Conservation (phyloP, 1,139 yeast genomes). For the Hyphopichia buzzinii region DNA sequence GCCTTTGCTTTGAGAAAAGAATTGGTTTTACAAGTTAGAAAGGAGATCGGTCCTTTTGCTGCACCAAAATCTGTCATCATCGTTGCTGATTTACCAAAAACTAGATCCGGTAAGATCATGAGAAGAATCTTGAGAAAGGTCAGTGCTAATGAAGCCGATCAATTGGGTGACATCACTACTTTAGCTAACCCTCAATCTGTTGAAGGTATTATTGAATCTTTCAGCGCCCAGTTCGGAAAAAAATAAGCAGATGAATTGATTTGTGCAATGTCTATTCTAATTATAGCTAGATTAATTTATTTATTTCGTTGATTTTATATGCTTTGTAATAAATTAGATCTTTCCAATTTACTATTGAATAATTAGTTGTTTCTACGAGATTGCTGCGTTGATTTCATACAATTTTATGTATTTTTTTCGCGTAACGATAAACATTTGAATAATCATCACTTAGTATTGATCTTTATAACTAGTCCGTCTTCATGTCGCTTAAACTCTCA, state of each 20-base stretch:
- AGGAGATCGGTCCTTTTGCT: constrained; percentile 96
- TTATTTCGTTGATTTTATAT: too few relatives aligned
- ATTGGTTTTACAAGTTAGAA: constrained; percentile 83
- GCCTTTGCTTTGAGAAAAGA: constrained; percentile 71
- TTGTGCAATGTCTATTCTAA: too few relatives aligned
- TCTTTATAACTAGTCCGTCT: neutral
- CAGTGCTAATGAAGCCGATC: constrained; percentile 85
- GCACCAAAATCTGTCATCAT: constrained; percentile 91
- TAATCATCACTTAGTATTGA: too few relatives aligned
- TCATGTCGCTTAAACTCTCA: neutral
- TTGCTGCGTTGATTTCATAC: too few relatives aligned
- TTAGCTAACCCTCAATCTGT: constrained; percentile 87
- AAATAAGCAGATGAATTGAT: too few relatives aligned
- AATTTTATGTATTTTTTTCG: too few relatives aligned
- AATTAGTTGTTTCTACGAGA: too few relatives aligned
- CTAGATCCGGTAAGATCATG: constrained; percentile 98
- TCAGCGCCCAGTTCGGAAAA: constrained; percentile 49
- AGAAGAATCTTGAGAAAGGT: constrained; percentile 95
- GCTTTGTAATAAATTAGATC: neutral
- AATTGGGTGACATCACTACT: constrained; percentile 90
- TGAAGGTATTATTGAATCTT: constrained; percentile 62
- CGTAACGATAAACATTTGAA: too few relatives aligned
- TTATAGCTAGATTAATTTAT: too few relatives aligned
- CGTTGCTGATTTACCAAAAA: constrained; percentile 92
- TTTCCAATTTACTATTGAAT: too few relatives aligned